Evolutionary conservation across 140 eudicot species (phyloP).

Genomic region (Flaveria floridana): DNA sequence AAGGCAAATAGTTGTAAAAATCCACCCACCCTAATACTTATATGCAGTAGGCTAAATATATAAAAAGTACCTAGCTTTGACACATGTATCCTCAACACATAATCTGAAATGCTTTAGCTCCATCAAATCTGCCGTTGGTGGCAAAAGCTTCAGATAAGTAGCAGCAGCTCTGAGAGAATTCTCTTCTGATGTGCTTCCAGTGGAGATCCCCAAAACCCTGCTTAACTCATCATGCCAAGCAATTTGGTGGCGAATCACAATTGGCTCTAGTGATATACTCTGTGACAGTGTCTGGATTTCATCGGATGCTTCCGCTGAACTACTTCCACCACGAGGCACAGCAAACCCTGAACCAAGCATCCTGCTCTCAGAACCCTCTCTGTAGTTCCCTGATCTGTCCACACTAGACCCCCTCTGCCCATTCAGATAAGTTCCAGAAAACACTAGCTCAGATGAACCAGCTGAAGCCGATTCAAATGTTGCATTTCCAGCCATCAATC

Average conservation of each 20-base stretch:
- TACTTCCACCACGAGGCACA: conserved; percentile 39
- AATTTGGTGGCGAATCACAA: conserved; percentile 45
- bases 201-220: conserved; percentile 52
- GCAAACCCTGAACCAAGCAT: conserved; percentile 54
- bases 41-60: conserved; percentile 1
- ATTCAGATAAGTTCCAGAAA: conserved; percentile 51
- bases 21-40: conserved; percentile 14
- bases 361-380: conserved; percentile 61
- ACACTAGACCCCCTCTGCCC: conserved; percentile 60
- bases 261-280: conserved; percentile 60
- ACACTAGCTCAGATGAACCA: conserved; percentile 52
- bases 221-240: conserved; percentile 52
- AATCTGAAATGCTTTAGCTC: conserved; percentile 59
- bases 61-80: conserved; percentile 62
- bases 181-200: conserved; percentile 50
- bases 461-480: conserved; percentile 58
- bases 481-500: conserved; percentile 63
- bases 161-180: conserved; percentile 44
- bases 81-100: conserved; percentile 49
- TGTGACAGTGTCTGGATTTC: conserved; percentile 48
- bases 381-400: conserved; percentile 57
- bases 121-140: conserved; percentile 44
- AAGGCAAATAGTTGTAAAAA: background rate
- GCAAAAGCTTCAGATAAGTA: conserved; percentile 46
- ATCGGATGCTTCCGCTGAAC: conserved; percentile 32